Base-by-base conservation (phyloP, 2,329 filamentous ascomycete genomes). In the Aspergillus sp. region DNA sequence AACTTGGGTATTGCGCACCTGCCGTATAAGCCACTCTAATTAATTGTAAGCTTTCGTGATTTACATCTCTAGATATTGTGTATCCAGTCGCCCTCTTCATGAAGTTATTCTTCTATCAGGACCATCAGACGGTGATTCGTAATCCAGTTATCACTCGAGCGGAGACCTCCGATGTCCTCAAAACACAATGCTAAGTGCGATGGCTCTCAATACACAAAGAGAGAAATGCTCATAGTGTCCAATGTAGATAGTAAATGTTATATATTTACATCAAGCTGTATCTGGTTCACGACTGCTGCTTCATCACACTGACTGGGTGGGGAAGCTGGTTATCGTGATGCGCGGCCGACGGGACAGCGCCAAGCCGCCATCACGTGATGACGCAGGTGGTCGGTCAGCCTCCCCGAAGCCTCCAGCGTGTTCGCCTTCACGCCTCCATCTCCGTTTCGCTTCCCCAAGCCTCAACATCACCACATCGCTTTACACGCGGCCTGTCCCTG, bases 71-170 rank as follows among this genome's bases (percentile, higher is more conserved):
- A 30, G 11, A 11, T 11, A 3, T 5, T 13, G 13, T 36, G 4
- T 2, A 2, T 5, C 4, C 10, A 13, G 32, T 36, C 11, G 4
- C 32, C 0, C 4, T 36, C 11, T 15, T 1, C 4, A 36, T 15
- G 1, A 36, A 36, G 11, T 13, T 6, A 6, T 36, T 6, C 5
- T 75, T 10, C 59, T 78, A 49, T 77, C 77, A 5, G 76, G 78
- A 57, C 77, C 75, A 49, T 71, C 73, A 17, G 75, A 78, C 52
- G 71, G 71, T 10, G 74, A 73, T 59, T 63, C 65, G 8, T 71
- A 72, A 56, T 71, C 68, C 11, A 36, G 32, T 36, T 36, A 27
- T 67, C 42, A 32, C 59, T 23, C 55, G 59, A 19, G 52, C 47
- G 23, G 50, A 44, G 39, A 52, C 55, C 8, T 54, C 30, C 54